A percentile compares a stretch with the other conserved stretches of the same genome.
These are phyloP conservation scores for Auricularia heimuer DNA, from an alignment of 768 basidiomycete genomes.

Conservation along the genomic window DNA sequence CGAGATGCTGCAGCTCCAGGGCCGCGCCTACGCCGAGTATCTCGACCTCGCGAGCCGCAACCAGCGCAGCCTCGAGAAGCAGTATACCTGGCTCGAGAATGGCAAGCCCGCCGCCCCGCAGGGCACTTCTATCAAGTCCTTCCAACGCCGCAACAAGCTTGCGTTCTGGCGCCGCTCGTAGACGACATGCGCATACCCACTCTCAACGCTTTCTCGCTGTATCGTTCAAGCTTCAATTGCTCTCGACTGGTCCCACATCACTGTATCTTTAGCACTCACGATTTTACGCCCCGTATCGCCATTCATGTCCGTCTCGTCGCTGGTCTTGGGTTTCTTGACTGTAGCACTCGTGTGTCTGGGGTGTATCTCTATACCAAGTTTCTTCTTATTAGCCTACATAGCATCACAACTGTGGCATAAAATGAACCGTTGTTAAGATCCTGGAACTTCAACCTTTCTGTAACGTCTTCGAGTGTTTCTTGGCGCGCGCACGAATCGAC, in stretches of 20 bases:
- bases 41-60: constrained; percentile 41
- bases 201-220: not conserved
- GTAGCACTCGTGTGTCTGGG: no score
- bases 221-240: not conserved
- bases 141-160: not conserved
- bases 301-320: no score
- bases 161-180: not conserved
- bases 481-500: no score
- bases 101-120: constrained; percentile 11
- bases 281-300: no score
- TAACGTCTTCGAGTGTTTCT: no score
- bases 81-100: constrained; percentile 43
- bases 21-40: constrained; percentile 49
- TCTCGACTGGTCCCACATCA: not conserved
- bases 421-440: no score
- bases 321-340: no score
- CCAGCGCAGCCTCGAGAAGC: constrained; percentile 45
- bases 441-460: no score
- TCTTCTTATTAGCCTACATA: no score
- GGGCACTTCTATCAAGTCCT: not conserved
- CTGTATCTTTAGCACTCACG: no score
- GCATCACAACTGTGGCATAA: no score
- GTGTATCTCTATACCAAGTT: no score
- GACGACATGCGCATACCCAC: not conserved
- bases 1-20: constrained; percentile 59